Conservation (phyloP, 2,329 filamentous ascomycete genomes). For the Stachybotrys echinatus region DNA sequence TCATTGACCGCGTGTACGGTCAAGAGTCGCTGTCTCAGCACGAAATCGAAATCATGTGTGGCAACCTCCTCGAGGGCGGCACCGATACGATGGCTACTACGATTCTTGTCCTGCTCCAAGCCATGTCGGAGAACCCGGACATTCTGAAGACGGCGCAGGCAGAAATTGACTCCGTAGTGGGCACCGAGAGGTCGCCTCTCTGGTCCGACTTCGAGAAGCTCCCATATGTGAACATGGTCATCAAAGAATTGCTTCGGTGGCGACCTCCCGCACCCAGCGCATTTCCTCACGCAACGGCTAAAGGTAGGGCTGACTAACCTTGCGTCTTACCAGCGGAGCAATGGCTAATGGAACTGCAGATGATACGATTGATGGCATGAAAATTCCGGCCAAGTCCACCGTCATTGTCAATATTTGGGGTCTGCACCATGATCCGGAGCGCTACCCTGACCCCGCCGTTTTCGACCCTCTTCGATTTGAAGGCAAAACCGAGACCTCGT, state of each 20-base stretch:
- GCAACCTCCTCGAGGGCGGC: too few relatives aligned
- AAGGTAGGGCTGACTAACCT: constrained; percentile 1
- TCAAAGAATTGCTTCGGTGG: constrained; percentile 54
- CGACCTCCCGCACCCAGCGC: constrained; percentile 33
- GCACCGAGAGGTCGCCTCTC: constrained; percentile 37
- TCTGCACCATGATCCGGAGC: constrained; percentile 5
- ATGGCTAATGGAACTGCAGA: too few relatives aligned
- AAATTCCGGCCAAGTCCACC: constrained; percentile 5
- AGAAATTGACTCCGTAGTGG: constrained; percentile 48
- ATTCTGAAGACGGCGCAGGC: constrained; percentile 32
- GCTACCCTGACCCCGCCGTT: constrained; percentile 6
- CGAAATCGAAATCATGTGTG: too few relatives aligned
- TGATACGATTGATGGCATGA: constrained; percentile 4
- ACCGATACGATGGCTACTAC: too few relatives aligned
- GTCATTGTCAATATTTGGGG: background rate
- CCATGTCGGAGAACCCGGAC: background rate
- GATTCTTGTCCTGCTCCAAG: too few relatives aligned
- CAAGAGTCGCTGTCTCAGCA: too few relatives aligned
- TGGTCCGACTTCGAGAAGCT: constrained; percentile 42
- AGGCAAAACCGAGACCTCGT: background rate
- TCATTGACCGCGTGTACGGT: too few relatives aligned
- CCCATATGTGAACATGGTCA: constrained; percentile 47
- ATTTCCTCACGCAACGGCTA: constrained; percentile 5
- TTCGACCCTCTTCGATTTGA: background rate
- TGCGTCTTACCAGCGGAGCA: too few relatives aligned